Evolutionary conservation across 257 asterid species (phyloP).

Genomic region (Petrea volubilis): DNA sequence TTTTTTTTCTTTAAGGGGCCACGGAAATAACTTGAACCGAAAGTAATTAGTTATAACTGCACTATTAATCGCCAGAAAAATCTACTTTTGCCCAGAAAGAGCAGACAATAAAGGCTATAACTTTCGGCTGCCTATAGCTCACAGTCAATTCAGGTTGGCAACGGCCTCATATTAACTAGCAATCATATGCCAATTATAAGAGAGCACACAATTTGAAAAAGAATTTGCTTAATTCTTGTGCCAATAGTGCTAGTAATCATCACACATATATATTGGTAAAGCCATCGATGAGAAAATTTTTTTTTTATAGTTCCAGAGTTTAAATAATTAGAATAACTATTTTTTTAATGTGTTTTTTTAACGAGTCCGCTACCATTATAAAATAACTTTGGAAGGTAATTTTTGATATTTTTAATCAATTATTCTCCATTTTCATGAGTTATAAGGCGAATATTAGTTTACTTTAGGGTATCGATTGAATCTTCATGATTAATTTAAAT

Average conservation of each 20-base stretch:
- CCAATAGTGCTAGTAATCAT: constrained; percentile 46
- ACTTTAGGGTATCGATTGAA: too few relatives aligned
- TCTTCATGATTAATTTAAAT: too few relatives aligned
- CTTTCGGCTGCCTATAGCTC: constrained; percentile 37
- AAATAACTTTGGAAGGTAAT: too few relatives aligned
- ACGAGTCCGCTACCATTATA: too few relatives aligned
- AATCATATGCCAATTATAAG: constrained; percentile 63
- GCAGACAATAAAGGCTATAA: constrained; percentile 32
- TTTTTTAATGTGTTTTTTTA: too few relatives aligned
- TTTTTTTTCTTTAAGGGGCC: background rate
- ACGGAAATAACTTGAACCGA: background rate
- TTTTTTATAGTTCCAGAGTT: too few relatives aligned
- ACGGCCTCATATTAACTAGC: constrained; percentile 14
- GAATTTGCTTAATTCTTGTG: constrained; percentile 5
- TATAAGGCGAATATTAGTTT: too few relatives aligned
- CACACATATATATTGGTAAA: constrained; percentile 20
- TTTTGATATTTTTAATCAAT: too few relatives aligned
- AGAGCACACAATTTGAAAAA: constrained; percentile 19
- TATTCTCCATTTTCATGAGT: too few relatives aligned
- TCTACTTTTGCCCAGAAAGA: constrained; percentile 11
- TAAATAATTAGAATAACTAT: too few relatives aligned
- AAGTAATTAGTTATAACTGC: background rate
- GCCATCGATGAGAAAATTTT: constrained; percentile 14
- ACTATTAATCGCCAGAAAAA: background rate
- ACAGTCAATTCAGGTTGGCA: constrained; percentile 26